Conservation (phyloP, 208 protist species). For the Crithidia fasciculata region DNA sequence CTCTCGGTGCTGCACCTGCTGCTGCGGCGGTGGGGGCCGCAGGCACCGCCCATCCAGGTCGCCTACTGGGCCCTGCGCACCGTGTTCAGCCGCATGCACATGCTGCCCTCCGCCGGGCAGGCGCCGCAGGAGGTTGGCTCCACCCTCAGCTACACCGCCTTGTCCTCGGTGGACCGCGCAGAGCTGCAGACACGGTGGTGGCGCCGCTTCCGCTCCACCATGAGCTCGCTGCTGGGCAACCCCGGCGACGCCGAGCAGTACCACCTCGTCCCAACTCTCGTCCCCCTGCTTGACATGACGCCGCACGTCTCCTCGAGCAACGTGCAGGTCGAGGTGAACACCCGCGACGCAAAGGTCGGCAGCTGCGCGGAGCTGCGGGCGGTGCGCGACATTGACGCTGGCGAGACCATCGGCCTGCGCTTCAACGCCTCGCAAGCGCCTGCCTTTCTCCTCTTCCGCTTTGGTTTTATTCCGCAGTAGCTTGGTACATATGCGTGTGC, state of each 20-base stretch:
- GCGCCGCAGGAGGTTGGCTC: conserved; percentile 62
- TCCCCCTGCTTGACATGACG: conserved; percentile 78
- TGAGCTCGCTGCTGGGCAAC: conserved; percentile 49
- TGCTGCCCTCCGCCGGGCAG: conserved; percentile 61
- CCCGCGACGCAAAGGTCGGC: conserved; percentile 35
- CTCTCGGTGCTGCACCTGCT: conserved; percentile 55
- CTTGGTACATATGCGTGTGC: background rate
- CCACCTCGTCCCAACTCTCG: conserved; percentile 74
- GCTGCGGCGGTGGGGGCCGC: conserved; percentile 50
- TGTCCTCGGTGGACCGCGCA: conserved; percentile 57
- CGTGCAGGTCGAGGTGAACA: conserved; percentile 70
- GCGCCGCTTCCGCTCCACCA: conserved; percentile 38
- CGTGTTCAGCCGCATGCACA: conserved; percentile 73
- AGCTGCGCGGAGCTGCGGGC: conserved; percentile 78
- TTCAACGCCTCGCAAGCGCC: conserved; percentile 70
- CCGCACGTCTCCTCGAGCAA: conserved; percentile 71
- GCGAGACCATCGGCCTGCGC: conserved; percentile 75
- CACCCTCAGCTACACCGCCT: conserved; percentile 63
- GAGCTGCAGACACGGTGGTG: conserved; percentile 50
- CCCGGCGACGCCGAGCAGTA: conserved; percentile 46
- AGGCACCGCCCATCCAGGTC: conserved; percentile 63
- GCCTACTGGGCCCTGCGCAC: conserved; percentile 85
- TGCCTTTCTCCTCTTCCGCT: conserved; percentile 78
- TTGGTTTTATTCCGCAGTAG: conserved; percentile 80
- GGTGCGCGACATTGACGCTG: conserved; percentile 65